Percentiles rank a stretch among this genome's conserved stretches.
These are phyloP conservation scores for Haemoproteus tartakovskyi DNA, from an alignment of 169 alveolate genomes.

Conservation along the genomic window DNA sequence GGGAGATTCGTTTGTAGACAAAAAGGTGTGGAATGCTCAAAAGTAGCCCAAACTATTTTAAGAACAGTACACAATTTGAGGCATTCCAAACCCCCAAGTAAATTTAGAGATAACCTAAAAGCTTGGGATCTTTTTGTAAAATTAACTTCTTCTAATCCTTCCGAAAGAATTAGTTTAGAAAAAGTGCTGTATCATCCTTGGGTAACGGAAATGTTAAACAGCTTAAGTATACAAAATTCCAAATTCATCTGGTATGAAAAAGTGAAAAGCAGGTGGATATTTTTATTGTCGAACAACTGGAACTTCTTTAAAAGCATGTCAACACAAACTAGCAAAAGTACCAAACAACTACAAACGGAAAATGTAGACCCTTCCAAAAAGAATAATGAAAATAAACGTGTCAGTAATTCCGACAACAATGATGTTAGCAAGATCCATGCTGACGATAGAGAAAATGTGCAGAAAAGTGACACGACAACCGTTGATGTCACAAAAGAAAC, in stretches of 20 bases:
- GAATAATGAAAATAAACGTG: no score
- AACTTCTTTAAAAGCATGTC: constrained; percentile 54
- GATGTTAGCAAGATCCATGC: no score
- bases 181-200: constrained; percentile 79
- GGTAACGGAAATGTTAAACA: constrained; percentile 65
- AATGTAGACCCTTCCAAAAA: neutral
- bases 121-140: constrained; percentile 84
- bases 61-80: constrained; percentile 74
- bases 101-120: constrained; percentile 63
- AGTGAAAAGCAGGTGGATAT: constrained; percentile 50
- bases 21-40: constrained; percentile 78
- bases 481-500: no score
- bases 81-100: constrained; percentile 71
- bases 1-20: constrained; percentile 82
- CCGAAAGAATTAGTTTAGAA: constrained; percentile 70
- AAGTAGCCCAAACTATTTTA: constrained; percentile 78
- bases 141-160: constrained; percentile 79
- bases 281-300: constrained; percentile 49
- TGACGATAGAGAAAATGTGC: no score
- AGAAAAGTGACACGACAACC: no score
- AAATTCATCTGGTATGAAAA: constrained; percentile 59
- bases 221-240: constrained; percentile 40
- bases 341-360: neutral
- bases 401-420: no score
- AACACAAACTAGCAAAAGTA: no score